A percentile compares a stretch with the other conserved stretches of the same genome.
These are phyloP conservation scores for Neurospora intermedia DNA, from an alignment of 495 filamentous ascomycete species.

Conservation along the genomic window DNA sequence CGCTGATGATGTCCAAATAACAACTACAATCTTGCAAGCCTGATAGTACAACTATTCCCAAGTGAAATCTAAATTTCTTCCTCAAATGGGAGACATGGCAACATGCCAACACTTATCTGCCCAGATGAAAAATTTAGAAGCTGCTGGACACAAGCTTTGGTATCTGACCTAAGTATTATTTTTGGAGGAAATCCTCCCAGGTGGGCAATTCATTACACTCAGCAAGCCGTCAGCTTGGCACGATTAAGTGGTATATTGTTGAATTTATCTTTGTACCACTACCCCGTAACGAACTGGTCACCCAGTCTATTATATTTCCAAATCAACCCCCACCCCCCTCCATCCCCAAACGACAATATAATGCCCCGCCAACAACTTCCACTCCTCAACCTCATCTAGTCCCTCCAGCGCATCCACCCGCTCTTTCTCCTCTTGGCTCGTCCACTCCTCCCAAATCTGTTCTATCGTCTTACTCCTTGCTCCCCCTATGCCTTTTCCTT, in stretches of 20 bases:
- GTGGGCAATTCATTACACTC: no score
- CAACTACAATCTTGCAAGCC: neutral
- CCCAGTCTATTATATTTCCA: neutral
- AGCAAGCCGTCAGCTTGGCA: neutral
- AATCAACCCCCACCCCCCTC: conserved; percentile 23
- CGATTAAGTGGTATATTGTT: neutral
- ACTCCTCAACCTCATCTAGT: conserved; percentile 94
- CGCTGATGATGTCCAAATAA: neutral
- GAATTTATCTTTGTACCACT: neutral
- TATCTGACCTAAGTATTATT: no score
- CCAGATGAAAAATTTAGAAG: no score
- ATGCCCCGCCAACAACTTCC: conserved; percentile 75
- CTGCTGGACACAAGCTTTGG: no score
- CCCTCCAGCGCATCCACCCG: conserved; percentile 71
- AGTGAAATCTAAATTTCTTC: neutral
- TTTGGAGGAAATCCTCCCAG: no score
- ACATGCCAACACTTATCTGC: no score
- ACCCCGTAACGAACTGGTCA: neutral
- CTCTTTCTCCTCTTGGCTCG: conserved; percentile 61
- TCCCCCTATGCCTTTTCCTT: neutral
- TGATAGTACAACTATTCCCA: neutral
- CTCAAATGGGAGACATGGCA: neutral
- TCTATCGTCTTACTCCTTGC: conserved; percentile 53
- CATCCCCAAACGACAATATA: conserved; percentile 80
- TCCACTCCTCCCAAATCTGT: conserved; percentile 66